phyloP scores from a whole-genome alignment of 768 basidiomycete genomes.

The Lactarius pseudohatsudake region DNA sequence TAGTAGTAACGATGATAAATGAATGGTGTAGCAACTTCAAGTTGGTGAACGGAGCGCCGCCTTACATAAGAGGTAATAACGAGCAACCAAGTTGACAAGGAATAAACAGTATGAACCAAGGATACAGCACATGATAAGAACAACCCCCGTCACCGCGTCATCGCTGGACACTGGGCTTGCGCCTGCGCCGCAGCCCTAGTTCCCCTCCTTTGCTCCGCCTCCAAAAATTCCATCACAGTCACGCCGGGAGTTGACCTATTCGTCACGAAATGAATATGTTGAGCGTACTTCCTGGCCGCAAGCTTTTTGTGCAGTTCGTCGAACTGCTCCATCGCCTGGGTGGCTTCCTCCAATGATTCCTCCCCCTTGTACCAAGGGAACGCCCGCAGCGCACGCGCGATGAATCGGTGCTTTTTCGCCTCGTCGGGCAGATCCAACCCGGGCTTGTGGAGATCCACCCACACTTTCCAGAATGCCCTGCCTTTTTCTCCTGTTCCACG shows the following conservation, averaged over 20 bases:
- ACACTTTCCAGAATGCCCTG: slow-evolving; percentile 1
- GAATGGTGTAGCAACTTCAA: neutral
- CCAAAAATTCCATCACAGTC: neutral
- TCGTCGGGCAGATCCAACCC: neutral
- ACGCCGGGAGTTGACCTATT: neutral
- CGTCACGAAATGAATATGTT: neutral
- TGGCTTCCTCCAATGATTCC: slow-evolving; percentile 4
- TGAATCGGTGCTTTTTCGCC: neutral
- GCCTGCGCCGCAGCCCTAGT: neutral
- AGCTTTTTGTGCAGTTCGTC: neutral
- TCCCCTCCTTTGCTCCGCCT: neutral
- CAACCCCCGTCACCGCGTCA: neutral
- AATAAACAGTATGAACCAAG: neutral
- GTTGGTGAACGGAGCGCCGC: neutral
- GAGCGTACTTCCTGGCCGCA: neutral
- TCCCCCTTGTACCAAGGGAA: slow-evolving; percentile 10
- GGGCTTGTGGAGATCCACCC: slow-evolving; percentile 8
- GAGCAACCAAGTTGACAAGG: neutral
- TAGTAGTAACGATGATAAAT: neutral
- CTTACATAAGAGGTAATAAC: neutral
- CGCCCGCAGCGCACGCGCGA: neutral
- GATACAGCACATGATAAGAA: neutral
- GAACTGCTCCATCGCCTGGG: neutral
- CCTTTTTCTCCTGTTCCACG: neutral
- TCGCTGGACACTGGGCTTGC: neutral